Base-by-base conservation (phyloP, 106 monocot species). In the Amphibolis antarctica region DNA sequence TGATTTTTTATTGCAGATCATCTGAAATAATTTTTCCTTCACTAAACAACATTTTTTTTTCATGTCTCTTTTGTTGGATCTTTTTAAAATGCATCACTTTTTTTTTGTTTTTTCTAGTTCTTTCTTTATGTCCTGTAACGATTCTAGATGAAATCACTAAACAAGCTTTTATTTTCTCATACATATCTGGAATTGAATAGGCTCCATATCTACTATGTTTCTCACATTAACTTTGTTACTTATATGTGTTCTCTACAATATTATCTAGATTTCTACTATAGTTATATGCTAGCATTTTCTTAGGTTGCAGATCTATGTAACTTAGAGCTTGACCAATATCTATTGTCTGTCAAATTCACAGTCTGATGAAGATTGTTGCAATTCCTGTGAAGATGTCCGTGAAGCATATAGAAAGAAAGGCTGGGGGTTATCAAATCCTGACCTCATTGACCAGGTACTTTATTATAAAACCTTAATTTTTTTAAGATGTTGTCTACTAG, bases 331-430 rank as follows among this genome's bases (percentile, higher is more conserved):
- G 15, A 26, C 24, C 47, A 7, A 46, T 63, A 18, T 15, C 14
- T 4, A 30, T 14, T 47, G 19, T 70, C 22, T 59, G 31, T 18
- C 60, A 10, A 23, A 36, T 71, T 3, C 74, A 51, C 45, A 98
- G 96, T 78, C 82, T 13, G 90, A 86, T 67, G 73, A 98, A 30
- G 82, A 91, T n/a, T 98, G 96, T 60, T 98, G 96, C 80, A 98
- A 98, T 71, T 84, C 84, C 6, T 98, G 96, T 73, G 96, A 98
- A 80, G 96, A 98, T 75, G 96, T 98, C 51, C 86, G 86, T 64
- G 90, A 90, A 66, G 96, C 96, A 67, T 98, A 98, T 72, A 70
- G 71, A 72, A 90, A 82, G 77, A 98, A 98, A 79, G 89, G 89
- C 63, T 98, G 96, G 96, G 96, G 81, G 17, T 14, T 98, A 47